phyloP scores from a whole-genome alignment of 73 alveolate species.

The Paramecium primaurelia region DNA sequence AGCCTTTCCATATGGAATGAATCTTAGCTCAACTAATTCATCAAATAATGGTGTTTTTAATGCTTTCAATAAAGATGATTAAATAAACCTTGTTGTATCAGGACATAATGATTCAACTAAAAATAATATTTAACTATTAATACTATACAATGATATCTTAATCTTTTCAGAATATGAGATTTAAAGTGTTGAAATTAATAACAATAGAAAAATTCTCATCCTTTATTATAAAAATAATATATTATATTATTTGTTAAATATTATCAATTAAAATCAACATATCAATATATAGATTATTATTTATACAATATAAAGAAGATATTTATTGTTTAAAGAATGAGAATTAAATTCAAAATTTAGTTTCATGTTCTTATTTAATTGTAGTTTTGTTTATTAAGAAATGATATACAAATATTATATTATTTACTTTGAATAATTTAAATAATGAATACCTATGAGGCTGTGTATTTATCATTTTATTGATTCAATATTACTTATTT shows the following conservation, averaged over 20 bases:
- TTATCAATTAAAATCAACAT: neutral
- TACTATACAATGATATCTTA: neutral
- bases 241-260: neutral
- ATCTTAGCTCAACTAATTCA: neutral
- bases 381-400: neutral
- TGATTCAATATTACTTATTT: too few relatives aligned
- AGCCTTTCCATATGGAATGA: conserved; percentile 18
- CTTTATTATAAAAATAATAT: neutral
- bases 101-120: conserved; percentile 38
- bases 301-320: neutral
- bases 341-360: too few relatives aligned
- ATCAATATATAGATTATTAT: too few relatives aligned
- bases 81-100: neutral
- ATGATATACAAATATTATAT: too few relatives aligned
- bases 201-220: neutral
- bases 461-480: too few relatives aligned
- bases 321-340: too few relatives aligned
- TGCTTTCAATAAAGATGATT: neutral
- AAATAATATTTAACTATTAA: neutral
- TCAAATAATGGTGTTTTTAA: neutral
- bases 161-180: neutral
- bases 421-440: too few relatives aligned
- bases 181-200: neutral
- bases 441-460: too few relatives aligned
- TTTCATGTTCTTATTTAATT: neutral